Base-by-base conservation (phyloP, 2,329 filamentous ascomycete species). In the Colletotrichum sp. region DNA sequence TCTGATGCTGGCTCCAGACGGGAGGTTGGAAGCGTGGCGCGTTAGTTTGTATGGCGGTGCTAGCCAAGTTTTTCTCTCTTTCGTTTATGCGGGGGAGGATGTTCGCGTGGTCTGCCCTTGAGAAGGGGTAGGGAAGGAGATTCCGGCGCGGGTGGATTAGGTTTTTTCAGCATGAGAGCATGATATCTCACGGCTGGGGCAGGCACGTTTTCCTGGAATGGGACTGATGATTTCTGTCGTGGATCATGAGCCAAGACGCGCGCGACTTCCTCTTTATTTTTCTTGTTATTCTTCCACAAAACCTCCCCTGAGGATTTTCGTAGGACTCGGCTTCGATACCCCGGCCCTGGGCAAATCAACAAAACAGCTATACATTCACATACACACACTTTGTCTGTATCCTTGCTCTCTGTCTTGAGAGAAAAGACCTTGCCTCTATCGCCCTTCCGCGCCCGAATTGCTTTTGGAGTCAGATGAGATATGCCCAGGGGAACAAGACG, bases 31-130 rank as follows among this genome's bases (percentile, higher is more conserved):
- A 34, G 30, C 44, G 39, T 64, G 57, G 57, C 69, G 44, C 30
- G 77, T 81, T 79, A 81, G 79, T 80, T 81, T 69, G 77, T 80
- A 75, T 73, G 70, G 70, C 52, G 34, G 49, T 62, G 59, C 55
- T 75, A 26, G 65, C 57, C 63, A 68, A 68, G 39, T 76, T 78
- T 78, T 69, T 49, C 64, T 77, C 68, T 72, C 68, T 72, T 80
- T 75, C 76, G 77, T 76, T 81, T 66, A n/a, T 62, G 57, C 21
- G 36, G 49, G 26, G 63, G 55, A 39, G 21, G 18, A 32, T 64
- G 44, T 32, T 67, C 30, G 57, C 63, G 73, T 32, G 30, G 49
- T 75, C 36, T 62, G 28, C 62, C 36, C 28, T 59, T 21, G 28
- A 49, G 52, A 44, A 57, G 55, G 39, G 36, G 44, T 49, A 36